phyloP scores from a whole-genome alignment of 1,284 basidiomycete genomes.

The Ustilago sp. region DNA sequence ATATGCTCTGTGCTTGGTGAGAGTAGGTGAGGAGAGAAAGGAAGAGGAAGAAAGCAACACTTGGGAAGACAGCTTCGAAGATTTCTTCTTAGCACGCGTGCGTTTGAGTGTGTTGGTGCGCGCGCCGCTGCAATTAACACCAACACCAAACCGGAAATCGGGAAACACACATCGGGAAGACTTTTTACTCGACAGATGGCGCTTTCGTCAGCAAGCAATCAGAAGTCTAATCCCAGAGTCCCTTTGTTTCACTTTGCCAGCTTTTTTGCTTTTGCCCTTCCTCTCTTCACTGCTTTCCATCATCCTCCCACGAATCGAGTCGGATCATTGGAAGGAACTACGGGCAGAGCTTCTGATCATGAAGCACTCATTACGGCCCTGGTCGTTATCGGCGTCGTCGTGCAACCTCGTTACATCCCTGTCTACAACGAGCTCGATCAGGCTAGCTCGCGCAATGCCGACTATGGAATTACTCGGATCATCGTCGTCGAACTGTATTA shows the following conservation, averaged over 20 bases:
- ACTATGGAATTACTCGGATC: neutral
- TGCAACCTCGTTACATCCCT: neutral
- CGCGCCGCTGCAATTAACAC: constrained; percentile 25
- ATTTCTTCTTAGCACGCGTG: constrained; percentile 1
- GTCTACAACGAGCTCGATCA: neutral
- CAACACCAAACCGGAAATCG: constrained; percentile 8
- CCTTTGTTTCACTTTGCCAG: neutral
- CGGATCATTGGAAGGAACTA: neutral
- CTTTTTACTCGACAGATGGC: constrained; percentile 3
- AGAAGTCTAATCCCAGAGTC: neutral
- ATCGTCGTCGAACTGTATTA: neutral
- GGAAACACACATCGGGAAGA: constrained; percentile 1
- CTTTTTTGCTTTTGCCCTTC: neutral
- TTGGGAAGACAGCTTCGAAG: neutral
- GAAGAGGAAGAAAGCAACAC: constrained; percentile 15
- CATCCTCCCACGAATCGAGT: neutral
- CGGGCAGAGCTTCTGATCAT: neutral
- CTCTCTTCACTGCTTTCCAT: neutral
- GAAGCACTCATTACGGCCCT: constrained; percentile 26
- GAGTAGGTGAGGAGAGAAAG: neutral
- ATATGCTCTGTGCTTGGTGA: neutral
- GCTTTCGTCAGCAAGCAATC: neutral
- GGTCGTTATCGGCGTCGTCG: neutral
- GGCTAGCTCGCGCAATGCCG: neutral
- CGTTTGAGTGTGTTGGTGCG: constrained; percentile 7